Conservation (phyloP, 345 rosid species). For the Acer saccharum region DNA sequence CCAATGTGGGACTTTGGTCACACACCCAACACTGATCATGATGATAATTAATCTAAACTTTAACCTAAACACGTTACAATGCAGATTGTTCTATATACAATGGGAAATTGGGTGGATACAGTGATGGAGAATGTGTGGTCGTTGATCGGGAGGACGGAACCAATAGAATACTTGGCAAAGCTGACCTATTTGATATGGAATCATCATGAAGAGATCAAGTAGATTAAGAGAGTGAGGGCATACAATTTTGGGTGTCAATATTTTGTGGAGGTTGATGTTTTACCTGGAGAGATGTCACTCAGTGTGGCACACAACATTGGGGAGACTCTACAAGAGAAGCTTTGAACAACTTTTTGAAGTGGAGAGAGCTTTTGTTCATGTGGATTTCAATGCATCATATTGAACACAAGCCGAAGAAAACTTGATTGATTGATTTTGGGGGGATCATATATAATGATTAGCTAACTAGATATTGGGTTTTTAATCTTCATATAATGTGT, state of each 20-base stretch:
- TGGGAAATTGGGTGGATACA: slow-evolving; percentile 46
- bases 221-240: slow-evolving; percentile 50
- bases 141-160: slow-evolving; percentile 47
- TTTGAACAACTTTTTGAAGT: slow-evolving; percentile 44
- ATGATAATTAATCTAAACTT: too few relatives aligned
- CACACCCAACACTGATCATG: background rate
- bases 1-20: too few relatives aligned
- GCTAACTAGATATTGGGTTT: too few relatives aligned
- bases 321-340: slow-evolving; percentile 49
- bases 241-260: slow-evolving; percentile 42
- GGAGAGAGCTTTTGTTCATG: slow-evolving; percentile 52
- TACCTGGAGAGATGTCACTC: slow-evolving; percentile 44
- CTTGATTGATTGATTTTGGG: background rate
- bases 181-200: slow-evolving; percentile 57
- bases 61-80: background rate
- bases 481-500: too few relatives aligned
- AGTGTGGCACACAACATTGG: slow-evolving; percentile 45
- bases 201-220: slow-evolving; percentile 44
- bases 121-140: slow-evolving; percentile 57
- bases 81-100: slow-evolving; percentile 57
- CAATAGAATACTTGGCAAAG: slow-evolving; percentile 50
- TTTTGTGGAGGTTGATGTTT: slow-evolving; percentile 51
- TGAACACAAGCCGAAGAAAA: slow-evolving; percentile 36
- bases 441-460: too few relatives aligned
- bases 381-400: slow-evolving; percentile 42